Conservation (phyloP, 768 basidiomycete genomes). For the Termitomyces sp. region DNA sequence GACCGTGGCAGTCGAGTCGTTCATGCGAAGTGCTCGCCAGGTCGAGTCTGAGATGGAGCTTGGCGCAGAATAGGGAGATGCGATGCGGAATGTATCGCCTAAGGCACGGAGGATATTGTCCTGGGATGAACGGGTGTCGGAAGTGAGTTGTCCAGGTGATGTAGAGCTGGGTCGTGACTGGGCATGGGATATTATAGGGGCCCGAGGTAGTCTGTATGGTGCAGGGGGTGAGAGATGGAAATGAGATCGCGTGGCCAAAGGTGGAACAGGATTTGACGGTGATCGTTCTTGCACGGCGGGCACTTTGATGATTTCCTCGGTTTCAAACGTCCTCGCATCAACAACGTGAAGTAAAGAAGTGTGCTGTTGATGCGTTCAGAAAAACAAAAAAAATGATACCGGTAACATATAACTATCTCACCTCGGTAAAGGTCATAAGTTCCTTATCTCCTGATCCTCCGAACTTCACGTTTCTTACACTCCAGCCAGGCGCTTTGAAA, state of each 20-base stretch:
- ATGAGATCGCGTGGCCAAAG: constrained; percentile 8
- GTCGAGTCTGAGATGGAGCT: constrained; percentile 43
- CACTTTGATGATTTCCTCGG: constrained; percentile 63
- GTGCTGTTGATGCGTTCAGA: constrained; percentile 48
- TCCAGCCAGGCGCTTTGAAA: constrained; percentile 73
- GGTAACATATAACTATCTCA: constrained; percentile 28
- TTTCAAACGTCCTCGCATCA: constrained; percentile 85
- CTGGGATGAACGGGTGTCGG: constrained; percentile 9
- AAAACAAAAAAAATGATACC: constrained; percentile 2
- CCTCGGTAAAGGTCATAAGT: constrained; percentile 89
- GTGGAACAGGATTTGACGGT: constrained; percentile 8
- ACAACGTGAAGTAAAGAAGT: constrained; percentile 79
- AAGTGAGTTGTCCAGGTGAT: constrained; percentile 1
- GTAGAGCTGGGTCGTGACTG: constrained; percentile 4
- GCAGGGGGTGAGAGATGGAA: constrained; percentile 1
- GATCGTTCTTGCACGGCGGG: constrained; percentile 34
- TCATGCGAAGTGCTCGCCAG: constrained; percentile 35
- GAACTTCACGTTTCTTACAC: constrained; percentile 85
- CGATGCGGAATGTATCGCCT: constrained; percentile 58
- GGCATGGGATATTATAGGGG: constrained; percentile 3
- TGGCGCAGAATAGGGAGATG: constrained; percentile 38
- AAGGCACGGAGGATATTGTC: constrained; percentile 45
- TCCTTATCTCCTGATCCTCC: constrained; percentile 67
- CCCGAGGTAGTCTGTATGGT: constrained; percentile 5
- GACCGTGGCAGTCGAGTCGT: constrained; percentile 11